These are phyloP conservation scores for Colletotrichum kahawae DNA, from an alignment of 2,329 filamentous ascomycete genomes.

Conservation along the genomic window DNA sequence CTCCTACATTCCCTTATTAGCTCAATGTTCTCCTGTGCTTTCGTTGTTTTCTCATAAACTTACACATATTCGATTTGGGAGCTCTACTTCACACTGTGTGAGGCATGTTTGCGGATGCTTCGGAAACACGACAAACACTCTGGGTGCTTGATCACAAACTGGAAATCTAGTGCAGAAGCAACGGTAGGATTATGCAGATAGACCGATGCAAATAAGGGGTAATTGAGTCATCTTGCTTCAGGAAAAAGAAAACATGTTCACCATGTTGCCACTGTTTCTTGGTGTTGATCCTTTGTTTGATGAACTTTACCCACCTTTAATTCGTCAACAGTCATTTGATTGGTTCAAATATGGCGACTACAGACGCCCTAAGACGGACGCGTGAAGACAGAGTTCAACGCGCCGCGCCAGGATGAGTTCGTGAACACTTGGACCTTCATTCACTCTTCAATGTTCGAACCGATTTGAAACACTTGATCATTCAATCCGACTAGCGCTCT, in stretches of 20 bases:
- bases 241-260: neutral
- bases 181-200: neutral
- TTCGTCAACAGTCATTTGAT: neutral
- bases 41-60: too few relatives aligned
- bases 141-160: fast-evolving
- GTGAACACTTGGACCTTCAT: neutral
- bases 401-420: neutral
- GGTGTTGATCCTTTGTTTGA: neutral
- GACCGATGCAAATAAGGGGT: neutral
- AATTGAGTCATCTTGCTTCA: neutral
- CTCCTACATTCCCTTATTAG: too few relatives aligned
- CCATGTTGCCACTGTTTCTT: neutral
- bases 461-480: neutral
- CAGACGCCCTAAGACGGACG: fast-evolving
- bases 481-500: neutral
- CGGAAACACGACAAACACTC: neutral
- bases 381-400: neutral
- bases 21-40: too few relatives aligned
- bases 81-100: too few relatives aligned
- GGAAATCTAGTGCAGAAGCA: neutral
- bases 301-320: neutral
- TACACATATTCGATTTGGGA: too few relatives aligned
- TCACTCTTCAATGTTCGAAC: neutral
- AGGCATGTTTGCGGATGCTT: neutral
- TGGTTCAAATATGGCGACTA: neutral